Percentiles rank a stretch among this genome's conserved stretches.
These are phyloP conservation scores for Fraxinus americana DNA, from an alignment of 257 asterid genomes.

Conservation along the genomic window DNA sequence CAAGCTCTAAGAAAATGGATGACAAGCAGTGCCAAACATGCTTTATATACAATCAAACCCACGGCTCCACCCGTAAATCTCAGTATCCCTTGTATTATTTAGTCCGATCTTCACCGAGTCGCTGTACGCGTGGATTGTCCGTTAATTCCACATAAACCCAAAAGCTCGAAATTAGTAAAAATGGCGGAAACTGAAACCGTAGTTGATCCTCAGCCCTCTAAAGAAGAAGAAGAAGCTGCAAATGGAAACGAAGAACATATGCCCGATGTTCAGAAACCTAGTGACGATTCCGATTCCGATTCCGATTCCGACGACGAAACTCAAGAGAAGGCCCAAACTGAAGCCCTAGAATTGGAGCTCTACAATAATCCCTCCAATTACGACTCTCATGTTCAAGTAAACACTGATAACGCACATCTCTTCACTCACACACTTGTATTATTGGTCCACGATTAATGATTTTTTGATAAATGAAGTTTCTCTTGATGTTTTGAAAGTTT, in stretches of 20 bases:
- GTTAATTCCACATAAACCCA: not conserved
- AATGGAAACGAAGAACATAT: constrained; percentile 40
- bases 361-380: constrained; percentile 63
- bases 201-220: constrained; percentile 31
- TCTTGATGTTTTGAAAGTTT: not conserved
- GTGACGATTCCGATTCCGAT: constrained; percentile 43
- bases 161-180: constrained; percentile 19
- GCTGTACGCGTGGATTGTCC: not conserved
- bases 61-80: too few species aligned
- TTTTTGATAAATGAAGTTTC: constrained; percentile 8
- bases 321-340: constrained; percentile 59
- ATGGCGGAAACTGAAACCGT: constrained; percentile 72
- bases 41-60: too few species aligned
- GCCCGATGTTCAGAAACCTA: constrained; percentile 53
- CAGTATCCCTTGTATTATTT: too few species aligned
- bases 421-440: not conserved
- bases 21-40: too few species aligned
- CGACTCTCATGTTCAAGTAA: constrained; percentile 78
- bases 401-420: not conserved
- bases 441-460: not conserved
- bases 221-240: constrained; percentile 33
- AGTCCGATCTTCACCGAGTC: too few species aligned
- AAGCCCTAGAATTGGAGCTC: constrained; percentile 63
- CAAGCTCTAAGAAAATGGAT: too few species aligned
- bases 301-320: constrained; percentile 71